Conservation (phyloP, 164 flowering plant genomes). For the Litsea cubeba region DNA sequence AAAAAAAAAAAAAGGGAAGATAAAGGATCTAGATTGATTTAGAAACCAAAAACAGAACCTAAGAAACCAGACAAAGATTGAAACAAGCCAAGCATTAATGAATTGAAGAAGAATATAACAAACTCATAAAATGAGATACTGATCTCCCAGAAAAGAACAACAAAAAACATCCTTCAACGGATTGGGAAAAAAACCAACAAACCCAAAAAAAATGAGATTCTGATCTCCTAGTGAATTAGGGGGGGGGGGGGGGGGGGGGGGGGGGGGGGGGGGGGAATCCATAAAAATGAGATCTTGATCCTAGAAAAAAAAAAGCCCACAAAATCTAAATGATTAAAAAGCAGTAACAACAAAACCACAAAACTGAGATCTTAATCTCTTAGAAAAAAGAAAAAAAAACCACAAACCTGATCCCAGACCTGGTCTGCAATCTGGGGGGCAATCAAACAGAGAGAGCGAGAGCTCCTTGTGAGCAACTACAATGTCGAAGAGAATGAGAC, state of each 20-base stretch:
- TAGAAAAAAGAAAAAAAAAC: neutral
- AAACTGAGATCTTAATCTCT: no score
- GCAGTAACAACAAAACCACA: no score
- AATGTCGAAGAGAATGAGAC: slow-evolving; percentile 66
- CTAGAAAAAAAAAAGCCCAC: neutral
- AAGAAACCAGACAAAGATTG: neutral
- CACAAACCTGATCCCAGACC: slow-evolving; percentile 1
- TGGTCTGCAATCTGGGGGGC: slow-evolving; percentile 41
- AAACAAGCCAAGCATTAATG: neutral
- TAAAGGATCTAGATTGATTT: no score
- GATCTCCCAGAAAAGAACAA: neutral
- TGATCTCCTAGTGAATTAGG: neutral
- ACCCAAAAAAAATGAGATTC: neutral
- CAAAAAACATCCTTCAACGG: no score
- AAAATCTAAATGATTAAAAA: neutral
- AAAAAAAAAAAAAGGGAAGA: no score
- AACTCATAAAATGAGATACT: neutral
- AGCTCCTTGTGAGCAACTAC: slow-evolving; percentile 78
- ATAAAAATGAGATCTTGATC: neutral
- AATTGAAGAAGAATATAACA: no score
- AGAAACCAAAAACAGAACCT: no score
- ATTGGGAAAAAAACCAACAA: neutral
- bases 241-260: no score
- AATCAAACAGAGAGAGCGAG: slow-evolving; percentile 77
- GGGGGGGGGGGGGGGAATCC: no score